These are phyloP conservation scores for Gentiana straminea DNA, from an alignment of 257 asterid genomes.

Conservation along the genomic window DNA sequence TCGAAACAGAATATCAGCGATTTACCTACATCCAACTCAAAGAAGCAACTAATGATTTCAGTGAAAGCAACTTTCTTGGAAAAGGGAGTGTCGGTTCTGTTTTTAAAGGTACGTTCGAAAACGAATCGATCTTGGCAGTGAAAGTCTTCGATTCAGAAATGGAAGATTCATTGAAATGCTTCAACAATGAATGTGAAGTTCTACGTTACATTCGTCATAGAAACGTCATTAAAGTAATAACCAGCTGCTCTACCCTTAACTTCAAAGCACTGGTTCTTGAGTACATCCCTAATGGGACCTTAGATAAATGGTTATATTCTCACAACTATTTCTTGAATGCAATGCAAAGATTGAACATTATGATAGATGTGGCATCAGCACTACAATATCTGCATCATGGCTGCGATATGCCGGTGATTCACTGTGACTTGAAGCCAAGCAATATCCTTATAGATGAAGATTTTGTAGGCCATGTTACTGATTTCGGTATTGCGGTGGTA, in stretches of 20 bases:
- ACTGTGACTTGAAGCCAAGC: constrained; percentile 2
- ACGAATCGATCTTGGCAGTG: not conserved
- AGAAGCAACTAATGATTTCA: not conserved
- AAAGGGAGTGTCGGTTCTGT: constrained; percentile 3
- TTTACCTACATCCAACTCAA: not conserved
- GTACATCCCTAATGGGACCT: constrained; percentile 2
- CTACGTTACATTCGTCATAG: not conserved
- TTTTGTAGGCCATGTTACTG: constrained; percentile 1
- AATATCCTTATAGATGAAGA: not conserved
- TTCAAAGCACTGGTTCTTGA: not conserved
- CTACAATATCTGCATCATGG: constrained; percentile 6
- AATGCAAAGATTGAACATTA: constrained; percentile 1
- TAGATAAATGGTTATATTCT: not conserved
- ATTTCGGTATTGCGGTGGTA: constrained; percentile 1
- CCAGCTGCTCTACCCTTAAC: not conserved
- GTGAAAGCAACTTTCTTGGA: not conserved
- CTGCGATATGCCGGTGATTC: not conserved
- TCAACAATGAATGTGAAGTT: constrained; percentile 1
- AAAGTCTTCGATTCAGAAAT: not conserved
- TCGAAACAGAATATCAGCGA: not conserved
- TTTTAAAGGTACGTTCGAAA: not conserved
- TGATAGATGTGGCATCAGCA: constrained; percentile 3
- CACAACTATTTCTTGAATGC: not conserved
- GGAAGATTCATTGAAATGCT: not conserved
- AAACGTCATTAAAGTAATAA: constrained; percentile 1